Evolutionary conservation across 108 stramenopile species (phyloP).

Genomic region (Schizochytrium sp.): DNA sequence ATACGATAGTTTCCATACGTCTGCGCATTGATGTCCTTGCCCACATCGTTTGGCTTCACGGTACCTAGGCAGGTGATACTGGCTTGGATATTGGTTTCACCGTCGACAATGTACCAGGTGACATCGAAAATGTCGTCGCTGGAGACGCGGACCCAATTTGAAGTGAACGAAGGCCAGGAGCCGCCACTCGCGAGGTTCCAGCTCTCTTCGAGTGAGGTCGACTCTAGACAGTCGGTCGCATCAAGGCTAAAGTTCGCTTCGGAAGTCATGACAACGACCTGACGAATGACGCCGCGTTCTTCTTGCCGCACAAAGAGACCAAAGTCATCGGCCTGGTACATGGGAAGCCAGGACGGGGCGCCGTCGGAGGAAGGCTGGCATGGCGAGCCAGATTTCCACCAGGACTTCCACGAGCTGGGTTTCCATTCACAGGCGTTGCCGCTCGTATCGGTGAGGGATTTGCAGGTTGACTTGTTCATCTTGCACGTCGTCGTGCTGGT

Average conservation of each 20-base stretch:
- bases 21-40: background rate
- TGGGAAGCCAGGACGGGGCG: background rate
- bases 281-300: slow-evolving; percentile 1
- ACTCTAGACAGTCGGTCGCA: background rate
- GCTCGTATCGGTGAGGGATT: background rate
- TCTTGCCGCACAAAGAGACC: background rate
- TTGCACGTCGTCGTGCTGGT: background rate
- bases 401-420: background rate
- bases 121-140: background rate
- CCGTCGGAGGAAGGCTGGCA: background rate
- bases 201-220: background rate
- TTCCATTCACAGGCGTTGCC: background rate
- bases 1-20: background rate
- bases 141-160: background rate
- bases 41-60: background rate
- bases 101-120: background rate
- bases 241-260: background rate
- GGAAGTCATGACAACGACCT: background rate
- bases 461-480: background rate
- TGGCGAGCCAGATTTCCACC: background rate
- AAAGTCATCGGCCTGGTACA: slow-evolving; percentile 10
- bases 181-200: background rate
- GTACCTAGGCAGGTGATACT: background rate
- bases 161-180: background rate
- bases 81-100: background rate